A percentile compares a stretch with the other conserved stretches of the same genome.
Evolutionary conservation across 2,329 filamentous ascomycete species (phyloP).

Genomic region (Colletotrichum karsti): DNA sequence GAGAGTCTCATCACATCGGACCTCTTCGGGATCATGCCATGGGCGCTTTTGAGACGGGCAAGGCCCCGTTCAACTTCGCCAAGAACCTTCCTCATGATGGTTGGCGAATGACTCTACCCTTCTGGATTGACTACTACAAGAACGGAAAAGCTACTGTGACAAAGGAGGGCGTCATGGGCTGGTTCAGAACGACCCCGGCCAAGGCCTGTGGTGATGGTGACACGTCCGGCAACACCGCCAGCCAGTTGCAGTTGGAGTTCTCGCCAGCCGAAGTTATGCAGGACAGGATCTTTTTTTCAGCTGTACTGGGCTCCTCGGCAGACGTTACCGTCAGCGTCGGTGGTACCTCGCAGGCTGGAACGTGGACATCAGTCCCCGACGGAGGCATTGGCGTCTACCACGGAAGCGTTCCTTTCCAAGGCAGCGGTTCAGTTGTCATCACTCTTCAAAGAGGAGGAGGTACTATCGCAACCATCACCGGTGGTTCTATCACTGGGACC

Average conservation of each 20-base stretch:
- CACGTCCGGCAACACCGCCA: conserved; percentile 38
- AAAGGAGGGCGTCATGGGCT: conserved; percentile 37
- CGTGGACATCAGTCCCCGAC: not conserved
- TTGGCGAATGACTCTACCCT: conserved; percentile 57
- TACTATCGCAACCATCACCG: not conserved
- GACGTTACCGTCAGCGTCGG: conserved; percentile 35
- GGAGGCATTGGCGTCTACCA: conserved; percentile 38
- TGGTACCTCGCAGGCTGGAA: conserved; percentile 6
- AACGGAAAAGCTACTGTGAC: conserved; percentile 39
- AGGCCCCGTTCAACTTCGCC: conserved; percentile 57
- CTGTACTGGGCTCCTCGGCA: conserved; percentile 32
- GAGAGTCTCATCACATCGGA: conserved; percentile 63
- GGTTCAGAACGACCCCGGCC: conserved; percentile 39
- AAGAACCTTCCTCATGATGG: conserved; percentile 56
- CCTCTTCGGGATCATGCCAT: conserved; percentile 48
- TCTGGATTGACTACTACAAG: conserved; percentile 59
- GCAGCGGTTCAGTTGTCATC: conserved; percentile 32
- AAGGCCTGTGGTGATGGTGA: conserved; percentile 35
- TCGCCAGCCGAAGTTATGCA: conserved; percentile 23
- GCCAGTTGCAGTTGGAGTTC: conserved; percentile 34
- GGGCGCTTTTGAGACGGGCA: not conserved
- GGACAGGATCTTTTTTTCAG: conserved; percentile 34
- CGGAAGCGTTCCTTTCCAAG: conserved; percentile 33
- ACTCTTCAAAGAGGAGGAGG: conserved; percentile 35
- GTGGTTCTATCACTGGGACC: not conserved